Evolutionary conservation across 192 early-diverging fungal species (phyloP).

Genomic region (Coemansia sp.): DNA sequence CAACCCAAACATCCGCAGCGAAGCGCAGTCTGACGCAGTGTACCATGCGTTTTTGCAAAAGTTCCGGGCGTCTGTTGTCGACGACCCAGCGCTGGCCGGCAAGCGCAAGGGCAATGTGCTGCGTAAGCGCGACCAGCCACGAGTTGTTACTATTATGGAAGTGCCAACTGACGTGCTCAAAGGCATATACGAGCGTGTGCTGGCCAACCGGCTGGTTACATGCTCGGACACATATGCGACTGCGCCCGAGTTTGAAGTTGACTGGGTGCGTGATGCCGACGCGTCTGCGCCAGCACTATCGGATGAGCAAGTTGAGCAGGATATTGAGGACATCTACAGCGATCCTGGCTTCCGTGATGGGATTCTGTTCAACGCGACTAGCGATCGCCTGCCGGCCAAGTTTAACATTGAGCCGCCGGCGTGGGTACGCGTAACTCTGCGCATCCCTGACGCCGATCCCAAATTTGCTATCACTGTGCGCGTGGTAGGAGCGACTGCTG

Average conservation of each 20-base stretch:
- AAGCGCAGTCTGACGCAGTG: conserved; percentile 41
- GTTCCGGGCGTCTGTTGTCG: conserved; percentile 55
- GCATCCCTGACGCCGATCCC: conserved; percentile 43
- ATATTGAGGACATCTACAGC: conserved; percentile 54
- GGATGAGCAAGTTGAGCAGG: conserved; percentile 43
- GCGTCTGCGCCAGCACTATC: conserved; percentile 23
- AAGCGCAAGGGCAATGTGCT: conserved; percentile 57
- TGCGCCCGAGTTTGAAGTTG: conserved; percentile 52
- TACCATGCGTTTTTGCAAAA: conserved; percentile 46
- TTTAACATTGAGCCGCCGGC: conserved; percentile 46
- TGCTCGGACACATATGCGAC: conserved; percentile 46
- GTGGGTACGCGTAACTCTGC: conserved; percentile 51
- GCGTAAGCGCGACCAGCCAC: conserved; percentile 58
- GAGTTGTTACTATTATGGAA: conserved; percentile 55
- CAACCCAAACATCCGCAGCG: conserved; percentile 50
- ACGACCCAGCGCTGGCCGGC: conserved; percentile 46
- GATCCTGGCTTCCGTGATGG: conserved; percentile 56
- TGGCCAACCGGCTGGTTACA: conserved; percentile 43
- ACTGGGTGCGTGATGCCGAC: conserved; percentile 48
- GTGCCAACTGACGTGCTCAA: conserved; percentile 39
- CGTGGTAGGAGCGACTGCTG: conserved; percentile 31
- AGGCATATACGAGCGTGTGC: conserved; percentile 47
- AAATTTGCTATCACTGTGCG: conserved; percentile 39
- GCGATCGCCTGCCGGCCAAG: conserved; percentile 53
- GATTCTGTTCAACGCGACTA: conserved; percentile 52